These are phyloP conservation scores for Hortiboletus rubellus DNA, from an alignment of 1,284 basidiomycete species.

Conservation along the genomic window DNA sequence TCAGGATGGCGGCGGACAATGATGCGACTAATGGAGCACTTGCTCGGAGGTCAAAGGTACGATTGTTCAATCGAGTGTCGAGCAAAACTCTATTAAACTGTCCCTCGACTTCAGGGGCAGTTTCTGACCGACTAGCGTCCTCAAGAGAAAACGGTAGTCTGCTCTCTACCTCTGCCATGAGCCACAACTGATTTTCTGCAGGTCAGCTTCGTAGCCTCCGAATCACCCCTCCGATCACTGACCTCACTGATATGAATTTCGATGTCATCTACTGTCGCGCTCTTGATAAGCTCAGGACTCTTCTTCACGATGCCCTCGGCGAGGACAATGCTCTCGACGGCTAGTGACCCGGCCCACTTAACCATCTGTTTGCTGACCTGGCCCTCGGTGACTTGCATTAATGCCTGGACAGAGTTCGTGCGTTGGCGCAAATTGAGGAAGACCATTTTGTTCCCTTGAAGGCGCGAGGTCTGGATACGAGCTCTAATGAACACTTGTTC, in stretches of 20 bases:
- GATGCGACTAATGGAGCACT: conserved; percentile 28
- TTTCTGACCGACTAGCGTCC: conserved; percentile 86
- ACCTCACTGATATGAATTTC: conserved; percentile 89
- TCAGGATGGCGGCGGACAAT: conserved; percentile 9
- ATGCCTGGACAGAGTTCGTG: conserved; percentile 86
- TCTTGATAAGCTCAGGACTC: conserved; percentile 88
- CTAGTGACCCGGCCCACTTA: conserved; percentile 83
- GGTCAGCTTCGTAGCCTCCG: conserved; percentile 2
- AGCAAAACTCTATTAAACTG: conserved; percentile 78
- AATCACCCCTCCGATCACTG: neutral
- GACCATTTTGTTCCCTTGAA: conserved; percentile 92
- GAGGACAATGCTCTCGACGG: conserved; percentile 89
- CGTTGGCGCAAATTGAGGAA: conserved; percentile 94
- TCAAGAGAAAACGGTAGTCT: conserved; percentile 91
- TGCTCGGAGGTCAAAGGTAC: conserved; percentile 91
- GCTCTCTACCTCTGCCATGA: conserved; percentile 76
- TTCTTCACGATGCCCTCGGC: conserved; percentile 84
- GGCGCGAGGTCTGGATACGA: conserved; percentile 89
- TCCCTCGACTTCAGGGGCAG: conserved; percentile 68
- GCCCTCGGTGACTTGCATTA: conserved; percentile 75
- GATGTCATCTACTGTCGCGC: conserved; percentile 84
- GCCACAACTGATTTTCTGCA: conserved; percentile 65
- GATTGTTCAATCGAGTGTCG: conserved; percentile 94
- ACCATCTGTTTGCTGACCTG: conserved; percentile 98
- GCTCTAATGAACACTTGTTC: conserved; percentile 85